phyloP scores from a whole-genome alignment of 179 eudicot genomes.

The Drosera spatulata region DNA sequence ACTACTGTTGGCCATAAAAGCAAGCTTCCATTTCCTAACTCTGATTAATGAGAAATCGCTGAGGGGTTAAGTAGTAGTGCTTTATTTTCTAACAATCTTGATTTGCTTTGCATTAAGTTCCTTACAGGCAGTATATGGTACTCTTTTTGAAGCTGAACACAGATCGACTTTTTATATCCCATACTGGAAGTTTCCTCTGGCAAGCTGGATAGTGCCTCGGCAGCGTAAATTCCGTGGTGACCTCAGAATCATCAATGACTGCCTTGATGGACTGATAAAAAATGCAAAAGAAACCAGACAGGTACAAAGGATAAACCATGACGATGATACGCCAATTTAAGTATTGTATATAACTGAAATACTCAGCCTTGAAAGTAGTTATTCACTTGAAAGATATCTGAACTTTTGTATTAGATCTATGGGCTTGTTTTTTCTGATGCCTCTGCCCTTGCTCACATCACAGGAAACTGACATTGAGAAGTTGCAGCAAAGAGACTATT shows the following conservation, averaged over 20 bases:
- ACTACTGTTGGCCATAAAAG: background rate
- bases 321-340: background rate
- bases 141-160: constrained; percentile 99
- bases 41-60: background rate
- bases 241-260: constrained; percentile 78
- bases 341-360: background rate
- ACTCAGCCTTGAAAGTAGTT: background rate
- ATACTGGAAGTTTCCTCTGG: constrained; percentile 90
- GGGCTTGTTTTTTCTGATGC: constrained; percentile 1
- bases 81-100: background rate
- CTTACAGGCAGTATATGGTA: constrained; percentile 93
- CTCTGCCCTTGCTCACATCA: constrained; percentile 10
- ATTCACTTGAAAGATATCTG: too few relatives aligned
- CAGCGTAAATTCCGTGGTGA: constrained; percentile 89
- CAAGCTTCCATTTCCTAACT: background rate
- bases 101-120: constrained; percentile 5
- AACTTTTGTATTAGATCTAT: too few relatives aligned
- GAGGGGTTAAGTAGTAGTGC: background rate
- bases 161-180: constrained; percentile 97
- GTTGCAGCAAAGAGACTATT: constrained; percentile 90
- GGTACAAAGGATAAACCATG: constrained; percentile 33
- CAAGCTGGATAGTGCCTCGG: constrained; percentile 94
- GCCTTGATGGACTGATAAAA: constrained; percentile 90
- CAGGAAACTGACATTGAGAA: constrained; percentile 98
- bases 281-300: constrained; percentile 97